Evolutionary conservation across 2,329 filamentous ascomycete genomes (phyloP), one percentile per base, ranked within the genome.

Genomic region (Neonectria hederae): DNA sequence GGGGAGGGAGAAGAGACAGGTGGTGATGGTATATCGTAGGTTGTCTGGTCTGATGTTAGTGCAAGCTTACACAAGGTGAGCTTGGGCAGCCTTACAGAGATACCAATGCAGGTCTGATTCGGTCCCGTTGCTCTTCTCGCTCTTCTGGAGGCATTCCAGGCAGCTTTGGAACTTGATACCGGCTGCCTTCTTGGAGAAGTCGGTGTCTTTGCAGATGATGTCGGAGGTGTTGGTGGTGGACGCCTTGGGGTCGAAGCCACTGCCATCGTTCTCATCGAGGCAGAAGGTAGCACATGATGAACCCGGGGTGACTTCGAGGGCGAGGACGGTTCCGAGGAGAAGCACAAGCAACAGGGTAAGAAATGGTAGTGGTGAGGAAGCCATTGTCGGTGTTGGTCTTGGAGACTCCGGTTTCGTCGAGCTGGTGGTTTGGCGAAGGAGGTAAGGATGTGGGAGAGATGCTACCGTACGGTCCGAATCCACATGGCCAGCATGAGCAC

Each of bases 201-300:
- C 78, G 2, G 66, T 48, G 55, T 86, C 79, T 11, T 74, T 69
- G 62, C 84, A 86, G 0, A 78, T 76, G 5, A 89, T 80, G 17
- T 88, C 85, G 1, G 77, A 75, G 1, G 80, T 65, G 19, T 76
- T 81, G 0, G 83, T 87, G 4, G 70, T 78, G 0, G 84, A 60
- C 10, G 76, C 72, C 2, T 69, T 66, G 0, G 82, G 68, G 21
- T 79, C 75, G 30, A 77, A 73, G 0, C 73, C 63, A 55, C 83
- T 77, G 4, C 40, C 73, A 11, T 75, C 71, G 0, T 70, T 61
- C 7, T 76, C 74, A 67, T 84, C 80, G 17, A 84, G 69, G 63
- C 86, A 88, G 5, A 82, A 63, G 0, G 80, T 73, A 1, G 84
- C 79, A 71, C 86, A 88, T n/a, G 77, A 70, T 1, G 86, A 88